Evolutionary conservation across 768 basidiomycete genomes (phyloP).

Genomic region (Amanita polypyramis): DNA sequence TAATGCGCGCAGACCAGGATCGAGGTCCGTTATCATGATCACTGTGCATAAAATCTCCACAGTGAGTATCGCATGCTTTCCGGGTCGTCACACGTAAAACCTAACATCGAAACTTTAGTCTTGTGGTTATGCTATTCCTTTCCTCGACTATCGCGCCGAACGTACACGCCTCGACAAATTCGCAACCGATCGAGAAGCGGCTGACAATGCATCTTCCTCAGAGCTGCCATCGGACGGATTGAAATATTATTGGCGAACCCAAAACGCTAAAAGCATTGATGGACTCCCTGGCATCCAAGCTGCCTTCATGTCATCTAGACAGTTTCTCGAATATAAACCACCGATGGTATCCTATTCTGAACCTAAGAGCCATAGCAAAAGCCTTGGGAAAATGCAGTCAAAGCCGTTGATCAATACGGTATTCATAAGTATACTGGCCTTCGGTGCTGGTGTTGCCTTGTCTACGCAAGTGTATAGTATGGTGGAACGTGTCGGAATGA

Average conservation of each 20-base stretch:
- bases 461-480: not conserved
- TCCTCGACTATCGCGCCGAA: conserved; percentile 44
- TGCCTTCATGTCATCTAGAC: not conserved
- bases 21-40: conserved; percentile 49
- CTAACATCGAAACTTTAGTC: conserved; percentile 29
- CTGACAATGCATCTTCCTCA: conserved; percentile 19
- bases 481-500: not conserved
- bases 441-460: not conserved
- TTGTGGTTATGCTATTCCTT: conserved; percentile 57
- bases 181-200: conserved; percentile 31
- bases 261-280: conserved; percentile 44
- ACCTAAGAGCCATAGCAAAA: not conserved
- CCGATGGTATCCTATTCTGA: not conserved
- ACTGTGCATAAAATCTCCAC: conserved; percentile 48
- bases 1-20: conserved; percentile 38
- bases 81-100: not conserved
- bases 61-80: conserved; percentile 17
- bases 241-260: conserved; percentile 41
- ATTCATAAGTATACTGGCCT: not conserved
- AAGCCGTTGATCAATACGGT: not conserved
- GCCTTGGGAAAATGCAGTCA: not conserved
- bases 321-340: not conserved
- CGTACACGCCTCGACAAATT: conserved; percentile 41
- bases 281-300: conserved; percentile 32
- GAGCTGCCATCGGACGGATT: conserved; percentile 29